Evolutionary conservation across 345 rosid genomes (phyloP).

Genomic region (Sonneratia caseolaris): DNA sequence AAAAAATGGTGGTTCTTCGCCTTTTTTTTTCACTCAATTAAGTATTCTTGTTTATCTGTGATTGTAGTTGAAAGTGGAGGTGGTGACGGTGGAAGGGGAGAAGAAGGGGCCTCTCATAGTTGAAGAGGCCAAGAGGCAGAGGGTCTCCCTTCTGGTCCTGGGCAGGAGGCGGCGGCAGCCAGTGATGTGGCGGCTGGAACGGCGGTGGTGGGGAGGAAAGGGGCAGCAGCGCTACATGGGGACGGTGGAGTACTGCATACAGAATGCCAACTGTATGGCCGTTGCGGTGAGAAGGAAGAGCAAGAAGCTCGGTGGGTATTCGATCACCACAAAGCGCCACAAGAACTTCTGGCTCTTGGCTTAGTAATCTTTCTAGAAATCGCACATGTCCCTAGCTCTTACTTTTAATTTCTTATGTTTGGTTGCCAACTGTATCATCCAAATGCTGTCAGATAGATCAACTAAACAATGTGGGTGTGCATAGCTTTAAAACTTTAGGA

Average conservation of each 20-base stretch:
- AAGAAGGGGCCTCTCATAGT: conserved; percentile 61
- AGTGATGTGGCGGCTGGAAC: conserved; percentile 40
- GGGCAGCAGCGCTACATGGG: conserved; percentile 18
- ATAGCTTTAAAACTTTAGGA: no score
- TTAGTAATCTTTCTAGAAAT: conserved; percentile 12
- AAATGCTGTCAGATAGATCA: no score
- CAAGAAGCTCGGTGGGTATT: conserved; percentile 68
- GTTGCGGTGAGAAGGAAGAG: conserved; percentile 75
- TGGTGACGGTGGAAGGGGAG: conserved; percentile 44
- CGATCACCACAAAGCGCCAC: conserved; percentile 87
- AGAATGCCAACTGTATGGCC: conserved; percentile 77
- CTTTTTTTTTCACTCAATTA: no score
- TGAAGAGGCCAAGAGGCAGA: conserved; percentile 61
- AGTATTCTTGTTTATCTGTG: no score
- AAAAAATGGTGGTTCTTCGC: no score
- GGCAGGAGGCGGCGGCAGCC: conserved; percentile 56
- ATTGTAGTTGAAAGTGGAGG: conserved; percentile 52
- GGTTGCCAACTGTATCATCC: no score
- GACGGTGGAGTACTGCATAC: conserved; percentile 60
- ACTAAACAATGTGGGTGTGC: no score
- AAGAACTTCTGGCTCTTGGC: conserved; percentile 92
- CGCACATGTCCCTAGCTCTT: no score
- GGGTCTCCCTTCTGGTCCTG: conserved; percentile 54
- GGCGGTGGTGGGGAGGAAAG: conserved; percentile 37
- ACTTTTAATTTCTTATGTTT: no score